Evolutionary conservation across 495 filamentous ascomycete genomes (phyloP), one percentile per base, ranked within the genome.

Genomic region (Hypoxylon cercidicola): DNA sequence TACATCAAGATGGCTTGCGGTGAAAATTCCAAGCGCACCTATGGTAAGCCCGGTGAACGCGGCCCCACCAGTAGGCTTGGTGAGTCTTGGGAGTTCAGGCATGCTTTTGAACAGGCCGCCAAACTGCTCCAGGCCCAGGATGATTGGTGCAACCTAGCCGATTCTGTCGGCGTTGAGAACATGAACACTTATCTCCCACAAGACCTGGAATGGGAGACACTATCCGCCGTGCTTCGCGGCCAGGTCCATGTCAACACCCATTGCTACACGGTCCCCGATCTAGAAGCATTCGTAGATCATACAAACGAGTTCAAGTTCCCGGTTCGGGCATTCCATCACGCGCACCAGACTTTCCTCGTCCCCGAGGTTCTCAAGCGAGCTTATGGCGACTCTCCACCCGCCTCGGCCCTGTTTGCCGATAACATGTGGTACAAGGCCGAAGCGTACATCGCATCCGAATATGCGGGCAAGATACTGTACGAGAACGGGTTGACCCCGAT

Each of bases 1-100:
- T 89, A 84, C 72, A 85, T 90, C 77, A 90, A 90, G 76, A 90
- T 90, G 88, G 88, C 88, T 1, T 89, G 87, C 49, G 88, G 88
- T 6, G 87, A 88, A 74, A 90, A 90, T 66, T 75, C 87, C 3
- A 82, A 84, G 73, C 60, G 79, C 6, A 80, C 84, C 3, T 87
- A 87, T 63, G 83, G 75, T 18, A 75, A 68, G 41, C 37, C 48
- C 9, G 78, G 77, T n/a, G 72, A 76, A 34, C 67, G 68, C 21
- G 76, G 80, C 0, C 80, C 80, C 15, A 61, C 69, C 43, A 86
- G 79, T 61, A 74, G 79, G 13, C 72, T 87, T 68, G 86, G 84
- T 8, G 85, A 88, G 69, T 85, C 86, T 37, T 90, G 82, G 83
- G 76, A 84, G 45, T 87, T 90, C 52, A 78, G 87, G 9, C 82